phyloP scores from a whole-genome alignment of 176 grass and related monocot genomes.

The Melocanna baccifera region DNA sequence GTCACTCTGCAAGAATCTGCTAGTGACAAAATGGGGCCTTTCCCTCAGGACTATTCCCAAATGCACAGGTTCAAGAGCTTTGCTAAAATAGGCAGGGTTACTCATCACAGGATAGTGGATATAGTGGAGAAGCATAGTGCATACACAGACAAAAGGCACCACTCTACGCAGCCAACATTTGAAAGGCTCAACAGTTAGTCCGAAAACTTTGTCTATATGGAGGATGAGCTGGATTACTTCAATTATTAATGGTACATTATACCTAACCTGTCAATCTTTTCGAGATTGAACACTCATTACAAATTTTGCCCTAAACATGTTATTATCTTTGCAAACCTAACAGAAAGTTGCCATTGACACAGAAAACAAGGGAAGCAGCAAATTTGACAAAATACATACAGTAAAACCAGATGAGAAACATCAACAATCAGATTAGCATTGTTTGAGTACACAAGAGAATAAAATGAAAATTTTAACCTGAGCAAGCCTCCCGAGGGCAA shows the following conservation, averaged over 20 bases:
- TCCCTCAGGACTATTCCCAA: background rate
- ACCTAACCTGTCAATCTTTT: background rate
- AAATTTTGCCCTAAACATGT: background rate
- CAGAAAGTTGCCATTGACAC: background rate
- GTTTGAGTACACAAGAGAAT: background rate
- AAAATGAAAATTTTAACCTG: constrained; percentile 59
- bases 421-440: background rate
- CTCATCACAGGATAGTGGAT: background rate
- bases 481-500: constrained; percentile 97
- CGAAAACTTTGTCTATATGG: background rate
- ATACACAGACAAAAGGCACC: background rate
- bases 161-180: background rate
- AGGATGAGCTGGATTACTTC: background rate
- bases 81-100: background rate
- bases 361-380: background rate
- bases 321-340: background rate
- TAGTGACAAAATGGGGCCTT: background rate
- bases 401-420: constrained; percentile 8
- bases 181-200: background rate
- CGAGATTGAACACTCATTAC: background rate
- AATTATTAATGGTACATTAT: background rate
- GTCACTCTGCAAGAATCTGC: constrained; percentile 1
- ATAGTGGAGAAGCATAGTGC: background rate
- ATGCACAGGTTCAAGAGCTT: background rate
- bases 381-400: constrained; percentile 3